Conservation (phyloP, 2,329 filamentous ascomycete species). For the Aspergillus latus region DNA sequence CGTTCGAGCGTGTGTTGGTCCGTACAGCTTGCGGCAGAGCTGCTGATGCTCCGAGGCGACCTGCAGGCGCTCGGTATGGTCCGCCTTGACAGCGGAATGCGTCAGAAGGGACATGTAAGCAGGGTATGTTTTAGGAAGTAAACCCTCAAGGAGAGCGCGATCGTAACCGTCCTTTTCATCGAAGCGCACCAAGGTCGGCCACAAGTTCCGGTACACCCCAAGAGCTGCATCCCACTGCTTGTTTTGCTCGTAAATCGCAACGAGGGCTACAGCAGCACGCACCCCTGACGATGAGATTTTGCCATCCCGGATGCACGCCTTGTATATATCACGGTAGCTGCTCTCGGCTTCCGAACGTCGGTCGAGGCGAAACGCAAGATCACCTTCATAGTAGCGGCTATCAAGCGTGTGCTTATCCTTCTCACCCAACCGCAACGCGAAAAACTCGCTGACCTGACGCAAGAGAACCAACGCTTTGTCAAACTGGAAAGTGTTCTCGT, state of each 20-base stretch:
- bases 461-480: constrained; percentile 32
- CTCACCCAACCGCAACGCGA: constrained; percentile 31
- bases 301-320: constrained; percentile 32
- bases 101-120: constrained; percentile 52
- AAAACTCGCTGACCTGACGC: constrained; percentile 34
- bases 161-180: constrained; percentile 44
- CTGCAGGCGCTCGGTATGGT: constrained; percentile 48
- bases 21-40: constrained; percentile 44
- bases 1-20: constrained; percentile 36
- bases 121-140: constrained; percentile 49
- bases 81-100: constrained; percentile 41
- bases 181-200: constrained; percentile 49
- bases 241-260: constrained; percentile 47
- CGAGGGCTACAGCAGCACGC: constrained; percentile 48
- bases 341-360: constrained; percentile 33
- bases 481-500: constrained; percentile 40
- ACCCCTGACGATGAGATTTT: constrained; percentile 43
- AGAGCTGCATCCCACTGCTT: constrained; percentile 49
- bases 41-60: constrained; percentile 52
- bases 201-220: constrained; percentile 48
- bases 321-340: constrained; percentile 50
- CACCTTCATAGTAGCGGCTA: constrained; percentile 50
- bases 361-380: constrained; percentile 47
- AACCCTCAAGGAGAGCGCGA: constrained; percentile 34
- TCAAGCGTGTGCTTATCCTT: constrained; percentile 49